These are phyloP conservation scores for Xylaria sp. DNA, from an alignment of 495 filamentous ascomycete genomes.

Conservation along the genomic window DNA sequence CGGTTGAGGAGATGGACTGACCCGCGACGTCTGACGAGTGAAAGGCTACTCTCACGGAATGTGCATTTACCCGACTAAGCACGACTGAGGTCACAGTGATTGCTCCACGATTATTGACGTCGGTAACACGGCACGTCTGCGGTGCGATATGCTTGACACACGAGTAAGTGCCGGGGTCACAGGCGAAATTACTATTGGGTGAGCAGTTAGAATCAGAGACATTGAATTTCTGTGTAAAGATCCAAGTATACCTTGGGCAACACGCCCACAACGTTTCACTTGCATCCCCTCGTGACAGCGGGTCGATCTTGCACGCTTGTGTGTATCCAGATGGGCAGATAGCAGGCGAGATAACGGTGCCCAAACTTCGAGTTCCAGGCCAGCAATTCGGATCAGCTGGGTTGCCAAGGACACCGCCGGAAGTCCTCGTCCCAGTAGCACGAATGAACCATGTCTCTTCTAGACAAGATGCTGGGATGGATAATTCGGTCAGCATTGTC, in stretches of 20 bases:
- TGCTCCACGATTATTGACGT: slow-evolving; percentile 23
- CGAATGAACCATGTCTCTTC: slow-evolving; percentile 25
- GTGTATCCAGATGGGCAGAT: slow-evolving; percentile 30
- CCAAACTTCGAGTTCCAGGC: slow-evolving; percentile 16
- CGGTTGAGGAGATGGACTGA: not conserved
- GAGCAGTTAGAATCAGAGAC: not conserved
- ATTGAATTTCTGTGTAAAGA: too few species aligned
- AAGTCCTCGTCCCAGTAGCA: too few species aligned
- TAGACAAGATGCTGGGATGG: slow-evolving; percentile 29
- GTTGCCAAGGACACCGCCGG: slow-evolving; percentile 23
- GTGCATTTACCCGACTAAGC: slow-evolving; percentile 27
- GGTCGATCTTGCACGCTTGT: slow-evolving; percentile 27
- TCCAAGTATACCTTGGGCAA: slow-evolving; percentile 27
- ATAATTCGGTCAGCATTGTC: not conserved
- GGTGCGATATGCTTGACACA: slow-evolving; percentile 17
- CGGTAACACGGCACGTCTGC: slow-evolving; percentile 13
- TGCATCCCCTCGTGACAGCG: not conserved
- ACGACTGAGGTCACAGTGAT: slow-evolving; percentile 14
- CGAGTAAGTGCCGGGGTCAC: slow-evolving; percentile 22
- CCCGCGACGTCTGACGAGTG: slow-evolving; percentile 27
- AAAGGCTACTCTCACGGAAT: slow-evolving; percentile 29
- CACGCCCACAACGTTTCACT: slow-evolving; percentile 34
- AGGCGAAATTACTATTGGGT: slow-evolving; percentile 12
- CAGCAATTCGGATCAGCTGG: slow-evolving; percentile 29
- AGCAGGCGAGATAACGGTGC: slow-evolving; percentile 30